These are phyloP conservation scores for Datura wrightii DNA, from an alignment of 257 asterid species.

Conservation along the genomic window DNA sequence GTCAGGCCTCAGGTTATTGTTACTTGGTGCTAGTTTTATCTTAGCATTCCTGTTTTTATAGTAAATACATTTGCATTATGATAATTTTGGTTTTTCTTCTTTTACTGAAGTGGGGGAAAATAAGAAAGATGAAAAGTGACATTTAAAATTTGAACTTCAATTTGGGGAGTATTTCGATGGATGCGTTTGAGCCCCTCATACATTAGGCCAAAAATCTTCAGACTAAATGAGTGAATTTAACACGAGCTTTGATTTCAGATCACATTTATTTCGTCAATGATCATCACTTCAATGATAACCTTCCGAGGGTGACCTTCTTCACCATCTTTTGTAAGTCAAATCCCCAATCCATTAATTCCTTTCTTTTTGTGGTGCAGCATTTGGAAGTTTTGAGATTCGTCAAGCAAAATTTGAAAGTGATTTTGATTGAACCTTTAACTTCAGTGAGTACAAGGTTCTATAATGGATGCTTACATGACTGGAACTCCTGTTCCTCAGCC, in stretches of 20 bases:
- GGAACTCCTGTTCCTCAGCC: slow-evolving; percentile 19
- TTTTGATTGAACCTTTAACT: not conserved
- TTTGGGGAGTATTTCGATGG: not conserved
- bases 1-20: not conserved
- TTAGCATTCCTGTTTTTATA: not conserved
- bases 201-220: not conserved
- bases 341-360: not conserved
- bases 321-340: not conserved
- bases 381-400: not conserved
- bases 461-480: slow-evolving; percentile 11
- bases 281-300: not conserved
- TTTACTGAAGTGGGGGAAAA: not conserved
- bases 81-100: not conserved
- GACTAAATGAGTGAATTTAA: not conserved
- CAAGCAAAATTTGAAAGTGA: not conserved
- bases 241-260: not conserved
- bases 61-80: not conserved
- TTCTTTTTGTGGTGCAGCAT: not conserved
- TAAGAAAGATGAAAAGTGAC: not conserved
- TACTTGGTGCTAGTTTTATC: not conserved
- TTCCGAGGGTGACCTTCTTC: not conserved
- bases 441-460: slow-evolving; percentile 22
- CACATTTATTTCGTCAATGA: not conserved
- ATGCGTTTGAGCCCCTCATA: not conserved
- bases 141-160: not conserved